Base-by-base conservation (phyloP, 257 asterid genomes). In the Striga asiatica region DNA sequence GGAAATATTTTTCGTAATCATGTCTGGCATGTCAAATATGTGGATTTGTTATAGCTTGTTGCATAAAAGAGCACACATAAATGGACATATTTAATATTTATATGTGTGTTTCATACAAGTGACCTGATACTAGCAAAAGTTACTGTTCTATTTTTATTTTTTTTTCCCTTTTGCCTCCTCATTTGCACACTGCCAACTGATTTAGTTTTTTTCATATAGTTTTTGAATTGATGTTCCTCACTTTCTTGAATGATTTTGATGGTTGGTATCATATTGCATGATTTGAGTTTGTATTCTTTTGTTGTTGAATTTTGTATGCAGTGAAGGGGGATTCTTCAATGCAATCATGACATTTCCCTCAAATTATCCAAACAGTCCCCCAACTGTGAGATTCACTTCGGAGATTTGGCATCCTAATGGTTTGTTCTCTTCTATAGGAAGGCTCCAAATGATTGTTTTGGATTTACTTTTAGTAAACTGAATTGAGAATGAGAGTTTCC, bases 381-480 rank as follows among this genome's bases (percentile, higher is more conserved):
- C 99, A 53, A 74, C 93, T 16, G 88, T 92, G 71, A 82, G 78
- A 64, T 92, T 92, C 75, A 85, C 94, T 51, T 84, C 99, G 14
- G 99, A 88, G 63, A 62, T 92, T 53, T 92, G 99, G 99, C 99
- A 92, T 71, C 99, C 99, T 39, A 92, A 92, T 84, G 97, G 99
- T 92, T 41, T 66, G 83, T 66, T 23, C 46, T 42, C 42, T 60
- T 67, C 38, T 18, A 28, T 13, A 0, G 29, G 8, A 22, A 42
- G 32, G 22, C n/a, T n/a, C n/a, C n/a, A n/a, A n/a, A 49, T 56
- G 56, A 46, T 37, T 38, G 25, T 18, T 58, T 54, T 10, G 50
- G 17, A 13, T 6, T 21, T 32, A 6, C 56, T 59, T 46, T 55
- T 38, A 22, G 54, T 59, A 61, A 50, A 50, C 66, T 73, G 48